Evolutionary conservation across 768 basidiomycete species (phyloP), one percentile per base, ranked within the genome.

Genomic region (Suillus spraguei): DNA sequence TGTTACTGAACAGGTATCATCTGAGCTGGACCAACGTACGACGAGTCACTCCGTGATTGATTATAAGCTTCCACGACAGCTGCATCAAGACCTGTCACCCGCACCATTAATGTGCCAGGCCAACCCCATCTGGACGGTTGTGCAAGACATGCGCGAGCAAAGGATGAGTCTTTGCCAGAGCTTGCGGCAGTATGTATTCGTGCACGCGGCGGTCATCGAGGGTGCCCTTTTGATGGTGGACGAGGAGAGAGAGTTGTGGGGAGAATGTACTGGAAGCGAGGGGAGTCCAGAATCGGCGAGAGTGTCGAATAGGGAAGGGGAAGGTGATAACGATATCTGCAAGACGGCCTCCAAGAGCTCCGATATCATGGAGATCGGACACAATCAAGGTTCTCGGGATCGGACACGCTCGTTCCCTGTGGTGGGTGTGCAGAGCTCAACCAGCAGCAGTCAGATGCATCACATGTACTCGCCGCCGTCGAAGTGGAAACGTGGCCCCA

Each of bases 131-230:
- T 87, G 83, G 73, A 83, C 87, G 61, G 84, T 97, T 1, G 81
- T 98, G 59, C 94, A 96, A 76, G 93, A 95, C 72, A 94, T 99
- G 89, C 84, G 97, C 52, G 89, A 96, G 74, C 96, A 98, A 77
- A 82, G 97, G 60, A 99, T 99, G 97, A 95, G 93, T 70, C 77
- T 97, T 65, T 97, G 96, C 72, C 96, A 97, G 80, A 97, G 92
- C 74, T 78, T 96, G 71, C 81, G 95, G 63, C 97, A 99, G 78
- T 99, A 96, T 71, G 90, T 96, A 22, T 98, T 96, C 76, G 92
- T 95, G 42, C 93, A 97, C 72, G 87, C 89, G 36, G 94, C 89
- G 20, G 81, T 95, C 62, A 84, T 95, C 63, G 91, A 93, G 74
- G 93, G 94, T 8, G 85, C 89, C 17, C 74, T 95, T 76, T 82